These are phyloP conservation scores for Xylaria sp. DNA, from an alignment of 2,329 filamentous ascomycete genomes.

Conservation along the genomic window DNA sequence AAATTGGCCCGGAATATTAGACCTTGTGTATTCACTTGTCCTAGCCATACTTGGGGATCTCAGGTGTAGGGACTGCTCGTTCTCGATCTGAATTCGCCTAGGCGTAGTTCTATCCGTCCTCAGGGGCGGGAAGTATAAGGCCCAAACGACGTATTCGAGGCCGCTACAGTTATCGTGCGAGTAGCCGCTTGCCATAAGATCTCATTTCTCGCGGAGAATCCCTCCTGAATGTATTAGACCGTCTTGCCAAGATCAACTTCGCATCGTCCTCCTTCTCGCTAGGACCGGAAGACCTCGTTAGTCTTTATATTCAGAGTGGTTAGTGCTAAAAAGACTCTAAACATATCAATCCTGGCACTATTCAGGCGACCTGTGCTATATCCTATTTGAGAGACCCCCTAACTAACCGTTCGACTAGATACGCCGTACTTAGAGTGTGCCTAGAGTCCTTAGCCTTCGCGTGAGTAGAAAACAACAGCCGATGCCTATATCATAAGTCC, in stretches of 20 bases:
- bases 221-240: not conserved
- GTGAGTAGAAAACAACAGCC: not conserved
- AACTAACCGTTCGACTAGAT: conserved; percentile 8
- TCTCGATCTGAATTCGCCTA: not conserved
- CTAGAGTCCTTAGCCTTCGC: not conserved
- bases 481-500: not conserved
- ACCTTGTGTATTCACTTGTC: not conserved
- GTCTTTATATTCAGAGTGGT: conserved; percentile 3
- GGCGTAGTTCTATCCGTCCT: conserved; percentile 14
- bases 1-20: conserved; percentile 1
- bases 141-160: conserved; percentile 9
- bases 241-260: not conserved
- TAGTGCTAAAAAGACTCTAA: not conserved
- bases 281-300: not conserved
- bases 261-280: not conserved
- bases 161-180: not conserved
- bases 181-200: not conserved
- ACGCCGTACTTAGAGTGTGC: not conserved
- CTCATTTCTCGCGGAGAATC: not conserved
- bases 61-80: conserved; percentile 1
- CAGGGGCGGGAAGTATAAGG: not conserved
- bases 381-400: not conserved
- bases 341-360: not conserved
- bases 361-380: not conserved
- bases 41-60: not conserved